phyloP scores from a whole-genome alignment of 2,329 filamentous ascomycete genomes.

The Monilinia laxa region DNA sequence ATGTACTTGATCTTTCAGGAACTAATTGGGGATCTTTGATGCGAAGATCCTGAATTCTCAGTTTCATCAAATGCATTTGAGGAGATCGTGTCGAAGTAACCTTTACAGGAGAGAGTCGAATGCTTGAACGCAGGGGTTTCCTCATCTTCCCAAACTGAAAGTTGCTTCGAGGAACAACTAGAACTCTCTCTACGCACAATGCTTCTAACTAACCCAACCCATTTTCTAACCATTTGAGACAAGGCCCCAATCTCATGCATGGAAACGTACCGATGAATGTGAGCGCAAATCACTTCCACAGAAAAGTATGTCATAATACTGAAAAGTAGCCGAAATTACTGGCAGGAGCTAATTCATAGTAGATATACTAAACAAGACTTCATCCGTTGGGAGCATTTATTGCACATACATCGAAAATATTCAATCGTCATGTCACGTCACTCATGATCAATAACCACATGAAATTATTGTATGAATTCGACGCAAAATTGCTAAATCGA shows the following conservation, averaged over 20 bases:
- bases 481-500: too few relatives aligned
- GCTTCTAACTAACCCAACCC: neutral
- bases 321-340: neutral
- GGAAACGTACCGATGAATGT: too few relatives aligned
- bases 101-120: neutral
- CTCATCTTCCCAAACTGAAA: too few relatives aligned
- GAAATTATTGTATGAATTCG: neutral
- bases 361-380: too few relatives aligned
- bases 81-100: rapidly evolving
- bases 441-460: too few relatives aligned
- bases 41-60: neutral
- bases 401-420: too few relatives aligned
- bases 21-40: neutral
- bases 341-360: neutral
- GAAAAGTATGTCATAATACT: neutral
- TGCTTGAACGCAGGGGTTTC: too few relatives aligned
- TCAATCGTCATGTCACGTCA: neutral
- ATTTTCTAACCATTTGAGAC: neutral
- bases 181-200: neutral
- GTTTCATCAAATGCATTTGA: neutral
- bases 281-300: too few relatives aligned
- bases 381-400: too few relatives aligned
- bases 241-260: too few relatives aligned
- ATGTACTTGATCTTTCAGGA: neutral
- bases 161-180: neutral